Conservation (phyloP, 805 yeast species). For the Candida ipomoeae region DNA sequence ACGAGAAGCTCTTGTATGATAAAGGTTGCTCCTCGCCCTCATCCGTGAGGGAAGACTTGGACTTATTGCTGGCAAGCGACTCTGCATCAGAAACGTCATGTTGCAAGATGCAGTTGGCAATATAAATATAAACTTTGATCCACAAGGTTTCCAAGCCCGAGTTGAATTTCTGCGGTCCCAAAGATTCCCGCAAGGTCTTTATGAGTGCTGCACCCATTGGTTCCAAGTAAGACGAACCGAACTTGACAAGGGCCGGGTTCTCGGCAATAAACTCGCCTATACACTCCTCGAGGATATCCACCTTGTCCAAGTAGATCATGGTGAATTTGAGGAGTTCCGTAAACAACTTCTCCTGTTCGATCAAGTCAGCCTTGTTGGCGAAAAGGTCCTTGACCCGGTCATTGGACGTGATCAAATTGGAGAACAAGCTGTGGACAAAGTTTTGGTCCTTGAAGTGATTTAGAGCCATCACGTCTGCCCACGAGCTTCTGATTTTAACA, state of each 20-base stretch:
- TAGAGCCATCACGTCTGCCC: slow-evolving; percentile 30
- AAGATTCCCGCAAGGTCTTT: slow-evolving; percentile 34
- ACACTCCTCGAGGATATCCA: slow-evolving; percentile 28
- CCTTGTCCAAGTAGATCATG: slow-evolving; percentile 29
- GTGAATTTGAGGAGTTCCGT: slow-evolving; percentile 33
- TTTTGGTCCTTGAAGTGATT: slow-evolving; percentile 27
- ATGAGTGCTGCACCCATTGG: slow-evolving; percentile 40
- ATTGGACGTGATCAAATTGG: slow-evolving; percentile 32
- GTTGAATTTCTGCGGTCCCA: slow-evolving; percentile 29
- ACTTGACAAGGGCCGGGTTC: slow-evolving; percentile 23
- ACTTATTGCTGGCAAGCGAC: slow-evolving; percentile 17
- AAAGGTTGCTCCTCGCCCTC: slow-evolving; percentile 25
- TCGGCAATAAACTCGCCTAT: slow-evolving; percentile 30
- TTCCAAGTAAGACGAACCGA: slow-evolving; percentile 32
- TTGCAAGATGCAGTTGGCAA: slow-evolving; percentile 36
- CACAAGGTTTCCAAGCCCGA: slow-evolving; percentile 33
- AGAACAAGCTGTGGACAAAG: slow-evolving; percentile 29
- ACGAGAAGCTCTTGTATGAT: slow-evolving; percentile 8
- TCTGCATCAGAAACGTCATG: slow-evolving; percentile 24
- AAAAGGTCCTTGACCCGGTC: slow-evolving; percentile 23
- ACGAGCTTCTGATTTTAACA: slow-evolving; percentile 25
- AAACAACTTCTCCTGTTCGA: slow-evolving; percentile 32
- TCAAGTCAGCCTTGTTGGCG: slow-evolving; percentile 18
- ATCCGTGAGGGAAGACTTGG: slow-evolving; percentile 5
- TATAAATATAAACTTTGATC: slow-evolving; percentile 37